These are phyloP conservation scores for Botrytis medusae DNA, from an alignment of 2,329 filamentous ascomycete species.

Conservation along the genomic window DNA sequence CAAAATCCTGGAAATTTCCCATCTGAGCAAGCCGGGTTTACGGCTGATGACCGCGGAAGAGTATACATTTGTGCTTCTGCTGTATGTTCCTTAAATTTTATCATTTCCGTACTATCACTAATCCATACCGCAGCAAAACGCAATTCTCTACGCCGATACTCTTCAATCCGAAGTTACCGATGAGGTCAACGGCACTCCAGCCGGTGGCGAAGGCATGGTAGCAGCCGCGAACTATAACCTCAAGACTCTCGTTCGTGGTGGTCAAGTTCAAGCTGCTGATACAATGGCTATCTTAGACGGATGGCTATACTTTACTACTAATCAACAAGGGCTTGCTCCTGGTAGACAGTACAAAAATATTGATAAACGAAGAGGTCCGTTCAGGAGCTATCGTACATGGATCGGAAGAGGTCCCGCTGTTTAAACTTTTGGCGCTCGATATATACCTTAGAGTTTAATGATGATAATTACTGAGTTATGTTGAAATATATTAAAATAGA, in stretches of 20 bases:
- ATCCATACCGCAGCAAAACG: not conserved
- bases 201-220: not conserved
- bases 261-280: slow-evolving; percentile 1
- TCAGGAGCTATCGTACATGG: not conserved
- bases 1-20: slow-evolving; percentile 10
- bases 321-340: slow-evolving; percentile 9
- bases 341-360: slow-evolving; percentile 11
- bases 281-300: slow-evolving; percentile 15
- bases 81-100: not conserved
- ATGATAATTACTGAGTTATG: not conserved
- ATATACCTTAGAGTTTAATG: not conserved
- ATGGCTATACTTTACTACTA: slow-evolving; percentile 11
- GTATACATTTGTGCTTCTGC: slow-evolving; percentile 13
- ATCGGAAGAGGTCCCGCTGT: slow-evolving; percentile 10
- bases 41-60: not conserved
- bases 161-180: slow-evolving; percentile 9
- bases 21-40: slow-evolving; percentile 5
- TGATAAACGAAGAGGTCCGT: slow-evolving; percentile 6
- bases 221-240: slow-evolving; percentile 4
- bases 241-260: not conserved
- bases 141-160: slow-evolving; percentile 4
- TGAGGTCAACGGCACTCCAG: not conserved
- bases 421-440: not conserved
- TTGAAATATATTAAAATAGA: not conserved
- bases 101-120: not conserved